Evolutionary conservation across 305 asterid genomes (phyloP).

Genomic region (Fraxinus sp.): DNA sequence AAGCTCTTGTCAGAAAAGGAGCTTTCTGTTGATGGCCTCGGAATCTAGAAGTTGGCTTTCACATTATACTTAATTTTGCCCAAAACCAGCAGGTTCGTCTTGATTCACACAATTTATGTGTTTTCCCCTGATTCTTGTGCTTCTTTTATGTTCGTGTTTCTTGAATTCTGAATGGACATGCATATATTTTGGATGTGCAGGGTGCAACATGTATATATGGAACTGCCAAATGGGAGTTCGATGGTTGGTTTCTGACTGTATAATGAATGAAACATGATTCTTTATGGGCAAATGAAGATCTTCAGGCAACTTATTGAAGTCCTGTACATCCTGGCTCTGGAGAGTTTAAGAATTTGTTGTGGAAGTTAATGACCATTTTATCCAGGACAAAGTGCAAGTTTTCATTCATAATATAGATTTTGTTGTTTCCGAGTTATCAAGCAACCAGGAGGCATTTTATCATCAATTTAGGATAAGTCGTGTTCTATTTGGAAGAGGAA

Average conservation of each 20-base stretch:
- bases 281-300: neutral
- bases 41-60: constrained; percentile 28
- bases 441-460: neutral
- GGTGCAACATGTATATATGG: neutral
- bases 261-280: neutral
- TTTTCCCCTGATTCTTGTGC: neutral
- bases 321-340: neutral
- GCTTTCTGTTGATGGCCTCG: constrained; percentile 39
- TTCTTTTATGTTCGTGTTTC: neutral
- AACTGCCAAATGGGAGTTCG: neutral
- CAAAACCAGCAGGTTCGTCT: constrained; percentile 24
- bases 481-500: neutral
- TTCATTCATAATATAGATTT: neutral
- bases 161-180: neutral
- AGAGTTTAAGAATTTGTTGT: neutral
- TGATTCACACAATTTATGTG: neutral
- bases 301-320: neutral
- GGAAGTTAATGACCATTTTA: neutral
- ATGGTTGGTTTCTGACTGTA: neutral
- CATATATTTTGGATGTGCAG: neutral
- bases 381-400: neutral
- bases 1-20: constrained; percentile 71
- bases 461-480: neutral
- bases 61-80: constrained; percentile 10
- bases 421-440: neutral